Evolutionary conservation across 192 early-diverging fungal genomes (phyloP), one percentile per base, ranked within the genome.

Genomic region (Backusella westeae): DNA sequence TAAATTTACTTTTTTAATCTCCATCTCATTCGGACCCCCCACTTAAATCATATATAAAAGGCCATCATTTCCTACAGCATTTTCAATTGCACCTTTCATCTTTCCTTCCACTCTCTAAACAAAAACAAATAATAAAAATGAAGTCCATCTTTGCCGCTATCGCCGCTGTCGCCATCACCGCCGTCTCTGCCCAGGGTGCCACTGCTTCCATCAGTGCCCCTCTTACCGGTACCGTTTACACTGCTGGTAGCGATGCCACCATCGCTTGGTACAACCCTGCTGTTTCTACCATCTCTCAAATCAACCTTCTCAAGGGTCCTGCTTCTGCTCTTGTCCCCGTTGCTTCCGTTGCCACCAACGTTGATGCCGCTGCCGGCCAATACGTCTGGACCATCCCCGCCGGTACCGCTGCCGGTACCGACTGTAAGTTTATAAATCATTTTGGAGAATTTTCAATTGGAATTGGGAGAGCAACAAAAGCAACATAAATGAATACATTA

Each of bases 331-430:
- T 82, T 42, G 74, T 67, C n/a, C 72, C 71, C 76, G 59, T 82
- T 36, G 19, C 8, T 8, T 10, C n/a, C 32, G 69, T 82, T 76
- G 77, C 77, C 44, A 66, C 67, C 56, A 82, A 82, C 39, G 81
- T 82, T 17, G n/a, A 34, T 67, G 67, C 81, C 14, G 17, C 39
- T 9, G 14, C 38, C 19, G 32, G 34, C 17, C 23, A 29, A 8
- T 76, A 76, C 23, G 75, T 41, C 73, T 82, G 81, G 81, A 52
- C 53, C 38, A 72, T 82, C 46, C 81, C 81, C 29, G 67, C 81
- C 12, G 17, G 9, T 12, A 42, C 52, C 3, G 17, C 74, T 35
- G 49, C 81, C 26, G 81, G 77, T 69, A 68, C n/a, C 38, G 72
- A 78, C 65, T 82, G 76, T 80, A 77, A 80, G 79, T 73, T 9